A percentile compares a stretch with the other conserved stretches of the same genome.
These are phyloP conservation scores for Mycena albidolilacea DNA, from an alignment of 768 basidiomycete genomes.

Conservation along the genomic window DNA sequence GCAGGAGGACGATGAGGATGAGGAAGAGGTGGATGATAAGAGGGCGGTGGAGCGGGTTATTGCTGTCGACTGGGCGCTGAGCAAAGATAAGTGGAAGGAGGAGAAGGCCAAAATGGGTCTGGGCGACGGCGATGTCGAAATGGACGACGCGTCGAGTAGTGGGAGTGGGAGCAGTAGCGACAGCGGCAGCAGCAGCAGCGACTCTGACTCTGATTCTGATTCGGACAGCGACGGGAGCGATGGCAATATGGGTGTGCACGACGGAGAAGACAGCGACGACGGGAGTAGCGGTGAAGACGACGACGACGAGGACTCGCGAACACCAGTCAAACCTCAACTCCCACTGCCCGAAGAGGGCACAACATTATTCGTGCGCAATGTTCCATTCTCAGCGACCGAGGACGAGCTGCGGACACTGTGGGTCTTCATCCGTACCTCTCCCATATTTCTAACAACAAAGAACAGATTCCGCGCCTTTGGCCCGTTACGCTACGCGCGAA, in stretches of 20 bases:
- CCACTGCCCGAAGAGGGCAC: conserved; percentile 91
- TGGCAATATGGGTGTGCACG: conserved; percentile 62
- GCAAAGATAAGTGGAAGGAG: conserved; percentile 93
- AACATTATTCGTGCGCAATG: conserved; percentile 94
- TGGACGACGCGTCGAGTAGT: conserved; percentile 51
- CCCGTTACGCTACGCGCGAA: conserved; percentile 91
- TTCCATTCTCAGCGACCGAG: conserved; percentile 93
- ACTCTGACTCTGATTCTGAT: conserved; percentile 45
- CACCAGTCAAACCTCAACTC: conserved; percentile 74
- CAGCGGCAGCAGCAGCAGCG: conserved; percentile 43
- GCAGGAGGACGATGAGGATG: conserved; percentile 53
- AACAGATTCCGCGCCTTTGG: conserved; percentile 92
- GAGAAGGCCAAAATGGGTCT: conserved; percentile 73
- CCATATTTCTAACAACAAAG: conserved; percentile 15
- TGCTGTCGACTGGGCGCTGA: conserved; percentile 97
- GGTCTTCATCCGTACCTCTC: conserved; percentile 46
- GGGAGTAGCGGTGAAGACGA: conserved; percentile 57
- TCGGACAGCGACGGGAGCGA: conserved; percentile 54
- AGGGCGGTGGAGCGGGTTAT: conserved; percentile 72
- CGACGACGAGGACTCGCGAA: conserved; percentile 54
- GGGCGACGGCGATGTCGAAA: conserved; percentile 54
- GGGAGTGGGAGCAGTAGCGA: conserved; percentile 50
- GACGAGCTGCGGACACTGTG: conserved; percentile 91
- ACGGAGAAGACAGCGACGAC: conserved; percentile 43
- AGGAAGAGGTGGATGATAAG: conserved; percentile 53